These are phyloP conservation scores for Senna tora DNA, from an alignment of 306 rosid genomes.

Conservation along the genomic window DNA sequence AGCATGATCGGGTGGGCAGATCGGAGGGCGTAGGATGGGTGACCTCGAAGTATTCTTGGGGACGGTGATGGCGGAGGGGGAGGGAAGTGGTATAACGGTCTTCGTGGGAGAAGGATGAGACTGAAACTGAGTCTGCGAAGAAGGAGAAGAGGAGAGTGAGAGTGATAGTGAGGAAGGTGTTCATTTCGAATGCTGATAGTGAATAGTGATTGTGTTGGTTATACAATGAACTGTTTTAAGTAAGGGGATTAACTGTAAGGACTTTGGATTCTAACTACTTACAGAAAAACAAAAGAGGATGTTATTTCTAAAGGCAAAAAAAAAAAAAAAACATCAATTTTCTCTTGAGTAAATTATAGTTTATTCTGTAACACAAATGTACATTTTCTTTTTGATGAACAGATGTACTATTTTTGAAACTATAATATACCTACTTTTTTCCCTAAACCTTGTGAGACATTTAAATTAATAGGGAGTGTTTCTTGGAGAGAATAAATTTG, in stretches of 20 bases:
- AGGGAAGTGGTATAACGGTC: conserved; percentile 47
- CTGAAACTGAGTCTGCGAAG: conserved; percentile 6
- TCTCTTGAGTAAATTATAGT: too few relatives aligned
- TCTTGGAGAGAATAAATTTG: too few relatives aligned
- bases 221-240: neutral
- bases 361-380: too few relatives aligned
- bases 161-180: conserved; percentile 8
- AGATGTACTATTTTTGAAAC: too few relatives aligned
- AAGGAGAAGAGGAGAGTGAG: conserved; percentile 1
- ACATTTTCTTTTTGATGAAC: too few relatives aligned
- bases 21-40: conserved; percentile 53
- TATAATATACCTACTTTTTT: too few relatives aligned
- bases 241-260: neutral
- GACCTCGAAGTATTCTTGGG: conserved; percentile 63
- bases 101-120: conserved; percentile 41
- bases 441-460: too few relatives aligned
- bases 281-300: too few relatives aligned
- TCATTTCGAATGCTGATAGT: conserved; percentile 30
- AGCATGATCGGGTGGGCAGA: conserved; percentile 53
- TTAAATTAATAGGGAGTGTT: too few relatives aligned
- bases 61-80: neutral
- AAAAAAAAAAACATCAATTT: too few relatives aligned
- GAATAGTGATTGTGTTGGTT: neutral
- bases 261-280: too few relatives aligned
- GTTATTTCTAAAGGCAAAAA: too few relatives aligned